These are phyloP conservation scores for Stephanodiscus minutulus DNA, from an alignment of 108 stramenopile species.

Conservation along the genomic window DNA sequence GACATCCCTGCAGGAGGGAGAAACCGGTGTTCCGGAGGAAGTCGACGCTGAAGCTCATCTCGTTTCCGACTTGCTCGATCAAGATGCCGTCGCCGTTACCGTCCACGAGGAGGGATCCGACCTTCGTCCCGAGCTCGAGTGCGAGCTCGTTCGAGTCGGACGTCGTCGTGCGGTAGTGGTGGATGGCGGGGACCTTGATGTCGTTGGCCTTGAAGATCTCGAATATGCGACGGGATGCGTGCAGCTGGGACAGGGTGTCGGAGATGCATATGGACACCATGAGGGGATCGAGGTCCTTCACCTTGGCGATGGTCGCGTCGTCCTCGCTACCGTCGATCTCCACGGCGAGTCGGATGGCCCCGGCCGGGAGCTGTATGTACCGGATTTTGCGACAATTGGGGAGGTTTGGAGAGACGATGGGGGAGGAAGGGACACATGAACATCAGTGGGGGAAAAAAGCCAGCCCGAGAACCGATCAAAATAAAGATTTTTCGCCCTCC, in stretches of 20 bases:
- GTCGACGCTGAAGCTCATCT: slow-evolving; percentile 67
- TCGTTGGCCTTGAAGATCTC: slow-evolving; percentile 84
- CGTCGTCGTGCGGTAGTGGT: slow-evolving; percentile 74
- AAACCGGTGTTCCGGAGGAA: slow-evolving; percentile 88
- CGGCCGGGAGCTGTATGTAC: slow-evolving; percentile 85
- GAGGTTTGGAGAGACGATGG: slow-evolving; percentile 2
- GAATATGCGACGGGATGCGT: slow-evolving; percentile 91
- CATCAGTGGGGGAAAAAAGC: no score
- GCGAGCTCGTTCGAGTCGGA: slow-evolving; percentile 87
- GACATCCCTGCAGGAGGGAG: slow-evolving; percentile 91
- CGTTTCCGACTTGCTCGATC: slow-evolving; percentile 82
- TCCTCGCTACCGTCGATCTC: slow-evolving; percentile 80
- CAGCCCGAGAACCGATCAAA: not conserved
- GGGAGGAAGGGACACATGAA: not conserved
- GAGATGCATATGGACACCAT: slow-evolving; percentile 73
- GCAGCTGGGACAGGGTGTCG: slow-evolving; percentile 76
- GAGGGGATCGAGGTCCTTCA: slow-evolving; percentile 77
- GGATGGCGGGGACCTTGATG: slow-evolving; percentile 80
- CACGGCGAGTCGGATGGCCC: slow-evolving; percentile 88
- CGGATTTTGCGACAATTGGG: no score
- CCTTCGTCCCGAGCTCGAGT: slow-evolving; percentile 78
- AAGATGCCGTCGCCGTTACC: slow-evolving; percentile 93
- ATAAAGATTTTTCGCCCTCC: not conserved
- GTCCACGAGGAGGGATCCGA: slow-evolving; percentile 88
- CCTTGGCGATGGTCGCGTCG: slow-evolving; percentile 71